Conservation (phyloP, 768 basidiomycete species). For the Suillus clintonianus region DNA sequence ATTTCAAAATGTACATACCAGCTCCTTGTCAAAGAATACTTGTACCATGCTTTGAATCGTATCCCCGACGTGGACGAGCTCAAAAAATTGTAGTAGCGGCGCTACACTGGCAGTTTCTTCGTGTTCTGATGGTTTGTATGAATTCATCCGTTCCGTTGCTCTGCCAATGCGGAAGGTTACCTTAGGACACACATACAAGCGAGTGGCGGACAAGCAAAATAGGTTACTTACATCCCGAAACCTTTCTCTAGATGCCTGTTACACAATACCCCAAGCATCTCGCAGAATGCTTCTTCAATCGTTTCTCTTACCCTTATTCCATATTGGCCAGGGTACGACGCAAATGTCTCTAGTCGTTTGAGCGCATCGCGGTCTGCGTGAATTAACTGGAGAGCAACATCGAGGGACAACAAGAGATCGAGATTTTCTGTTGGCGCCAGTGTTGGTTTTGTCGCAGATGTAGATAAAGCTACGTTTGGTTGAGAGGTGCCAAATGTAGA, state of each 20-base stretch:
- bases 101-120: constrained; percentile 82
- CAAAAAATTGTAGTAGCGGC: constrained; percentile 94
- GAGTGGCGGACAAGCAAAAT: not conserved
- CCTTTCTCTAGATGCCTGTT: constrained; percentile 81
- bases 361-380: constrained; percentile 90
- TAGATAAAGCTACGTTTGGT: not conserved
- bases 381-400: constrained; percentile 88
- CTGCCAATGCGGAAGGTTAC: constrained; percentile 38
- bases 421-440: constrained; percentile 45
- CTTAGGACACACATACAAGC: not conserved
- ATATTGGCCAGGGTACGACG: constrained; percentile 82
- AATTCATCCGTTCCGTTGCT: constrained; percentile 85
- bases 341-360: constrained; percentile 91
- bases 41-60: constrained; percentile 98
- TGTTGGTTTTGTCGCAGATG: not conserved
- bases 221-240: constrained; percentile 64
- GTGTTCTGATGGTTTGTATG: constrained; percentile 89
- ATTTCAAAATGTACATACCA: constrained; percentile 50
- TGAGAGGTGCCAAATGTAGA: not conserved
- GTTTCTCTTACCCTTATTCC: constrained; percentile 89
- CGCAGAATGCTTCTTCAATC: constrained; percentile 90
- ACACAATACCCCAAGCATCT: constrained; percentile 75
- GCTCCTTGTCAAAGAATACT: constrained; percentile 96
- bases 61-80: constrained; percentile 95
- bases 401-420: constrained; percentile 89